These are phyloP conservation scores for Trametes cubensis DNA, from an alignment of 768 basidiomycete species.

Conservation along the genomic window DNA sequence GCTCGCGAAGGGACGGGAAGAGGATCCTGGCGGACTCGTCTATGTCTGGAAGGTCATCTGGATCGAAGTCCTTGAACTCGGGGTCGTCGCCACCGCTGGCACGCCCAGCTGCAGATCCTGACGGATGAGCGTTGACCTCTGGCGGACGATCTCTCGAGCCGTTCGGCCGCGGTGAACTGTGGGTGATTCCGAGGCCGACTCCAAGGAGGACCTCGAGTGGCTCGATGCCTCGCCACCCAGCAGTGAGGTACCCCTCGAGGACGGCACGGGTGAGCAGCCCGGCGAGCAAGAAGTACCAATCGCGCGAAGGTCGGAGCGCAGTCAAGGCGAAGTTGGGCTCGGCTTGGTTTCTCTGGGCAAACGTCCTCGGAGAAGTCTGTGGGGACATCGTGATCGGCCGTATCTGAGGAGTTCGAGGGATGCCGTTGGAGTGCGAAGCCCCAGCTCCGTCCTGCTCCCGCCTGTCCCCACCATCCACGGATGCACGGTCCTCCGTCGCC, in stretches of 20 bases:
- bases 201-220: conserved; percentile 73
- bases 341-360: conserved; percentile 21
- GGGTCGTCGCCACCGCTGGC: conserved; percentile 25
- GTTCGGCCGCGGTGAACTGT: conserved; percentile 1
- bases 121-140: not conserved
- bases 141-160: not conserved
- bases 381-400: conserved; percentile 24
- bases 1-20: conserved; percentile 52
- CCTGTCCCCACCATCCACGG: conserved; percentile 41
- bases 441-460: conserved; percentile 30
- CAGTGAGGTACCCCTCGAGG: conserved; percentile 81
- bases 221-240: conserved; percentile 75
- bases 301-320: conserved; percentile 67
- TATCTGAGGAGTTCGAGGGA: conserved; percentile 12
- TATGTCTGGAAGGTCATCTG: conserved; percentile 74
- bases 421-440: conserved; percentile 3
- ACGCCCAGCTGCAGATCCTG: conserved; percentile 8
- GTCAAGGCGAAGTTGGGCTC: conserved; percentile 26
- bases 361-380: conserved; percentile 26
- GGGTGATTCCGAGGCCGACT: conserved; percentile 52
- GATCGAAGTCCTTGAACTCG: conserved; percentile 64
- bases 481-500: conserved; percentile 47
- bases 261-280: conserved; percentile 82
- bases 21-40: conserved; percentile 66
- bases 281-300: conserved; percentile 82